A percentile compares a stretch with the other conserved stretches of the same genome.
These are phyloP conservation scores for Elymus sibiricus DNA, from an alignment of 176 grass and related monocot genomes.

Conservation along the genomic window DNA sequence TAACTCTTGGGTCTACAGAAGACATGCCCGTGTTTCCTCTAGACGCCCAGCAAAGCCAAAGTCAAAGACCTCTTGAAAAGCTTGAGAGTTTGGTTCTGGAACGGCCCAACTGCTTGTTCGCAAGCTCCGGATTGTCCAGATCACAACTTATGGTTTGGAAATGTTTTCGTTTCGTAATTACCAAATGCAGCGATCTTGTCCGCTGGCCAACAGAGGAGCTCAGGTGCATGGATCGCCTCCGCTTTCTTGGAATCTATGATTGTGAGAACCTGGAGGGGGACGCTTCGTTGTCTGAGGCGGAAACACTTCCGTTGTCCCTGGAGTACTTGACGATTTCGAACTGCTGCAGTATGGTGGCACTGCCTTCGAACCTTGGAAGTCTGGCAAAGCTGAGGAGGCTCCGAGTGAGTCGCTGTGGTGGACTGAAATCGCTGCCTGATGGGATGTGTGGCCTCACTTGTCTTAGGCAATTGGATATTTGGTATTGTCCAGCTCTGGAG, in stretches of 20 bases:
- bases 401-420: too few relatives aligned
- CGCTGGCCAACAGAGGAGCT: background rate
- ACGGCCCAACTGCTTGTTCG: background rate
- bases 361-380: too few relatives aligned
- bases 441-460: too few relatives aligned
- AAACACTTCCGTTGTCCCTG: background rate
- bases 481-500: too few relatives aligned
- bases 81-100: background rate
- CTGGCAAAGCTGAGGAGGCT: too few relatives aligned
- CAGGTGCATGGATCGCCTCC: background rate
- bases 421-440: too few relatives aligned
- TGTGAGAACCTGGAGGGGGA: background rate
- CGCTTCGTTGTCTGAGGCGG: background rate
- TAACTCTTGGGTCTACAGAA: background rate
- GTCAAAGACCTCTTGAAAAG: background rate
- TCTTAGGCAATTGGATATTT: too few relatives aligned
- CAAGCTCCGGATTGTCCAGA: background rate
- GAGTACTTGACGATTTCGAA: accelerated
- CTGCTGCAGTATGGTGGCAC: accelerated
- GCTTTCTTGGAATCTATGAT: accelerated
- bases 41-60: background rate
- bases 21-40: background rate
- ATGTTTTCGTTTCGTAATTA: too few relatives aligned
- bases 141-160: background rate
- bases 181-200: accelerated